phyloP scores from a whole-genome alignment of 495 filamentous ascomycete genomes.

The Niebla homalea region DNA sequence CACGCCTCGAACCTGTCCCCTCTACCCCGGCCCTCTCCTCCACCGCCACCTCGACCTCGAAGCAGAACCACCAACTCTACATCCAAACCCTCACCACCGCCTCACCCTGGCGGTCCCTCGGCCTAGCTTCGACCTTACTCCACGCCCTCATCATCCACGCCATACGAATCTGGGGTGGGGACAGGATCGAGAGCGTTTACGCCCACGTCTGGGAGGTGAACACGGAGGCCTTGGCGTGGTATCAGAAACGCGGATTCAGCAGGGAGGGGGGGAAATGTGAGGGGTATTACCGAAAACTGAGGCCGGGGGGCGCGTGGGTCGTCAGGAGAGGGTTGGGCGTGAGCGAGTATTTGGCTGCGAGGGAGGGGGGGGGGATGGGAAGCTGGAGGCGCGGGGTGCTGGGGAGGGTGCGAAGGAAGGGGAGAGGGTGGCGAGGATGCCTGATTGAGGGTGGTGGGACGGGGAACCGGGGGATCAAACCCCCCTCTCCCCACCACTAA shows the following conservation, averaged over 20 bases:
- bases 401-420: background rate
- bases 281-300: conserved; percentile 76
- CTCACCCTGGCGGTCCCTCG: conserved; percentile 66
- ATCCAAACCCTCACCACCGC: conserved; percentile 77
- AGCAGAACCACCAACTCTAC: conserved; percentile 42
- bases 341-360: conserved; percentile 8
- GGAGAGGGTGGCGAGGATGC: background rate
- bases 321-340: conserved; percentile 39
- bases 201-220: conserved; percentile 96
- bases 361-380: background rate
- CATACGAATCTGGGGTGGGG: conserved; percentile 14
- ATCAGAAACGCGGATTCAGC: conserved; percentile 64
- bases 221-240: conserved; percentile 76
- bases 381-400: background rate
- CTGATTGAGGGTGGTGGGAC: too few relatives aligned
- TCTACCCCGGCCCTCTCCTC: conserved; percentile 20
- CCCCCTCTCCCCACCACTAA: too few relatives aligned
- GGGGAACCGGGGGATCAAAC: too few relatives aligned
- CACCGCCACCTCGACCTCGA: conserved; percentile 5
- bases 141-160: conserved; percentile 36
- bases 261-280: conserved; percentile 42
- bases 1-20: conserved; percentile 50
- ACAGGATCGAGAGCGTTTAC: conserved; percentile 44
- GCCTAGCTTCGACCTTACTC: conserved; percentile 66
- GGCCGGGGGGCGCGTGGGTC: conserved; percentile 66